phyloP scores from a whole-genome alignment of 2,329 filamentous ascomycete genomes.

The Aspergillus novoparasiticus region DNA sequence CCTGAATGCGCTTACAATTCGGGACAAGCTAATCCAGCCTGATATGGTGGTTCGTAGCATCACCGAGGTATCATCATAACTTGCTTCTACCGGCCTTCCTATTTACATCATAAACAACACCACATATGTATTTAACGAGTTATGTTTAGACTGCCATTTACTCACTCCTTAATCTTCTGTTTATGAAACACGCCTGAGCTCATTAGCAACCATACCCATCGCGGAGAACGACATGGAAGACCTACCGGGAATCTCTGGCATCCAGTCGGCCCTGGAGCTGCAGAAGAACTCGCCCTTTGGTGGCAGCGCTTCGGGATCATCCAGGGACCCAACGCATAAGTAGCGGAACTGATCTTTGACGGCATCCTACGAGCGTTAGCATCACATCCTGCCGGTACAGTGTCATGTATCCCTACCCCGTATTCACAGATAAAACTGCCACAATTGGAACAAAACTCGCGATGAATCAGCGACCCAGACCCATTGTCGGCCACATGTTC shows the following conservation, averaged over 20 bases:
- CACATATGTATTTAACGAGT: neutral
- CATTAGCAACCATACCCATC: conserved; percentile 11
- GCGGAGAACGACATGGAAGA: neutral
- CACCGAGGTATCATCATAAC: neutral
- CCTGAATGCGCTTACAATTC: conserved; percentile 36
- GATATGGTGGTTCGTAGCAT: conserved; percentile 33
- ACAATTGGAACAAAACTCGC: conserved; percentile 57
- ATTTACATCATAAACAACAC: neutral
- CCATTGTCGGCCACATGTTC: conserved; percentile 55
- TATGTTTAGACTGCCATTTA: neutral
- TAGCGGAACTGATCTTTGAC: conserved; percentile 42
- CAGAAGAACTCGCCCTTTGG: conserved; percentile 61
- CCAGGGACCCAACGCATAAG: conserved; percentile 54
- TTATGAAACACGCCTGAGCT: conserved; percentile 50
- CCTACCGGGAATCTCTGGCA: conserved; percentile 52
- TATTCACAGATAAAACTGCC: conserved; percentile 57
- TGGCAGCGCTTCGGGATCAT: conserved; percentile 51
- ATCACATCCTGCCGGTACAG: no score
- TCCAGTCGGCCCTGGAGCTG: conserved; percentile 51
- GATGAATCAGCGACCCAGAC: conserved; percentile 48
- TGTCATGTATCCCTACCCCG: conserved; percentile 41
- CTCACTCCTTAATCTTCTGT: conserved; percentile 47
- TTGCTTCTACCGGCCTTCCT: neutral
- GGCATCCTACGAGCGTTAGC: conserved; percentile 23
- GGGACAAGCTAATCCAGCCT: conserved; percentile 27